Conservation (phyloP, 306 rosid species). For the Quercus aquifolioides region DNA sequence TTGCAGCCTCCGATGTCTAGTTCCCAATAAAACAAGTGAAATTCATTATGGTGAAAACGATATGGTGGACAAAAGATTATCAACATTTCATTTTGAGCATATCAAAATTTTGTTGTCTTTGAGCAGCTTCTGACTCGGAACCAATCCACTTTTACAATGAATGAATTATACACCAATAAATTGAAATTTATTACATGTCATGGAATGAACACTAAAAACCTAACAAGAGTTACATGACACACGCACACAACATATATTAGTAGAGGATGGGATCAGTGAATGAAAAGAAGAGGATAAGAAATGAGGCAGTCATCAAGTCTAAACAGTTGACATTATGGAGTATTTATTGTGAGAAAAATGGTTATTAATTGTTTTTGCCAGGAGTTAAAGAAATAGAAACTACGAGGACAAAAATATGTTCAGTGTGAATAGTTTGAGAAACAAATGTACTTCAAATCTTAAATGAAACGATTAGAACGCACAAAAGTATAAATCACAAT, state of each 20-base stretch:
- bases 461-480: not conserved
- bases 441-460: not conserved
- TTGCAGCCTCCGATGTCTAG: too few relatives aligned
- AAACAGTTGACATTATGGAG: not conserved
- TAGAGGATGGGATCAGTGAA: not conserved
- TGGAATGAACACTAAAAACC: too few relatives aligned
- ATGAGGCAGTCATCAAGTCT: not conserved
- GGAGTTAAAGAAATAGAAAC: not conserved
- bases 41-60: too few relatives aligned
- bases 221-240: too few relatives aligned
- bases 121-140: too few relatives aligned
- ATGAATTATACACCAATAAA: too few relatives aligned
- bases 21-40: too few relatives aligned
- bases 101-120: too few relatives aligned
- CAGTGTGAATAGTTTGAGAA: not conserved
- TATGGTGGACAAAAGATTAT: too few relatives aligned
- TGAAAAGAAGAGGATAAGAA: not conserved
- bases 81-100: too few relatives aligned
- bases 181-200: too few relatives aligned
- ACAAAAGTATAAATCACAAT: not conserved
- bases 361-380: not conserved
- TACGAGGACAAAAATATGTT: not conserved
- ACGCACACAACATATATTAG: not conserved
- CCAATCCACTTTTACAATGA: too few relatives aligned
- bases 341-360: not conserved